A percentile compares a stretch with the other conserved stretches of the same genome.
These are phyloP conservation scores for Xylariaceae sp. DNA, from an alignment of 2,329 filamentous ascomycete species.

Conservation along the genomic window DNA sequence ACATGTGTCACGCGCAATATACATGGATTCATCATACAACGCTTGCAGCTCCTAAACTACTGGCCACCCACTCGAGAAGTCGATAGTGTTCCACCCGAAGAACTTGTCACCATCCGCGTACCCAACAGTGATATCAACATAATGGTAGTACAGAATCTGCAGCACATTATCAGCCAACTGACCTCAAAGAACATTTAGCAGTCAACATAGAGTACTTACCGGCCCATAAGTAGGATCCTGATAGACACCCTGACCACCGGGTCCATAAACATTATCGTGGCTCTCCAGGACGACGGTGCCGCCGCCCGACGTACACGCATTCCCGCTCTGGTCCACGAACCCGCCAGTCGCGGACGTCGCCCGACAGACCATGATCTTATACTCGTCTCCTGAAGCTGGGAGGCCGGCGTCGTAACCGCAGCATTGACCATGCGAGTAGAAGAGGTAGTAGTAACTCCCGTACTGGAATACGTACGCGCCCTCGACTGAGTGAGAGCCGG, in stretches of 20 bases:
- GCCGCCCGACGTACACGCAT: slow-evolving; percentile 37
- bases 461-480: slow-evolving; percentile 53
- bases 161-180: background rate
- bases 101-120: slow-evolving; percentile 42
- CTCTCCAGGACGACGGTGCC: slow-evolving; percentile 60
- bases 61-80: slow-evolving; percentile 50
- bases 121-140: slow-evolving; percentile 35
- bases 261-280: slow-evolving; percentile 61
- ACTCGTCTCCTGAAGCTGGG: slow-evolving; percentile 55
- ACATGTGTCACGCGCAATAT: too few species aligned
- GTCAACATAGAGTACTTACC: slow-evolving; percentile 19
- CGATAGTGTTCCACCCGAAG: slow-evolving; percentile 51
- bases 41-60: slow-evolving; percentile 20
- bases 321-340: slow-evolving; percentile 37
- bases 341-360: slow-evolving; percentile 47
- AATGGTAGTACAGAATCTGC: slow-evolving; percentile 46
- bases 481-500: slow-evolving; percentile 48
- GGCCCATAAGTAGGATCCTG: slow-evolving; percentile 31
- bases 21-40: too few species aligned
- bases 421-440: slow-evolving; percentile 58
- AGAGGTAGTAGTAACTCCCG: slow-evolving; percentile 58
- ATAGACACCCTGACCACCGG: slow-evolving; percentile 56
- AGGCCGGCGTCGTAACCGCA: slow-evolving; percentile 50
- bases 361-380: slow-evolving; percentile 61
- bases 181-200: background rate